These are phyloP conservation scores for Ceratorhiza oryzae-sativae DNA, from an alignment of 1,284 basidiomycete species.

Conservation along the genomic window DNA sequence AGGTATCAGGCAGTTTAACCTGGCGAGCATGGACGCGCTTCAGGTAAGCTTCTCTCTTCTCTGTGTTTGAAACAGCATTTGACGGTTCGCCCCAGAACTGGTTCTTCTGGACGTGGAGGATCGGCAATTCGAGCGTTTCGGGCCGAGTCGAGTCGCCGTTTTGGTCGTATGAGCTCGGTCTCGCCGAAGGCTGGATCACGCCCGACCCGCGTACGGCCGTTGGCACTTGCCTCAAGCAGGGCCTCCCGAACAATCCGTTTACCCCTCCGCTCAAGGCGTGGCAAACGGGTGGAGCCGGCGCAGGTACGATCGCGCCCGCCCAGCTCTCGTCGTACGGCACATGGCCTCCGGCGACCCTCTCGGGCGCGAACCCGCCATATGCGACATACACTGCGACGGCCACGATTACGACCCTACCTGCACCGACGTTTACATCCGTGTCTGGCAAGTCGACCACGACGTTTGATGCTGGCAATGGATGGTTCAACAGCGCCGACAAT, in stretches of 20 bases:
- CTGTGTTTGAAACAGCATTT: conserved; percentile 50
- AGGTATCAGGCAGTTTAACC: conserved; percentile 63
- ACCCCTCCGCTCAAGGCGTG: conserved; percentile 67
- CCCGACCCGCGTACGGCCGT: conserved; percentile 71
- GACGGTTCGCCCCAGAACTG: conserved; percentile 66
- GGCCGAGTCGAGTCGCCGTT: conserved; percentile 70
- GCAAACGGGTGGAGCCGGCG: conserved; percentile 80
- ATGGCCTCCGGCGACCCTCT: conserved; percentile 67
- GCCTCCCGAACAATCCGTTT: conserved; percentile 59
- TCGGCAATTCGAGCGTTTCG: conserved; percentile 69
- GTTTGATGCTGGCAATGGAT: conserved; percentile 66
- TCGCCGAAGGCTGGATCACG: conserved; percentile 81
- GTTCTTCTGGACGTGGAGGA: conserved; percentile 72
- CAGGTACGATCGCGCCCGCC: conserved; percentile 63
- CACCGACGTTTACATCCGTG: conserved; percentile 47
- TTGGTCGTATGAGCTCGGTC: conserved; percentile 85
- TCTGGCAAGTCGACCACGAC: conserved; percentile 52
- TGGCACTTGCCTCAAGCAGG: conserved; percentile 69
- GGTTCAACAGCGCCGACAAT: conserved; percentile 54
- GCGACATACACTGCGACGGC: conserved; percentile 60
- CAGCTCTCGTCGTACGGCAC: conserved; percentile 57
- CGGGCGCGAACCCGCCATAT: conserved; percentile 47
- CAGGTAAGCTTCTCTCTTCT: conserved; percentile 48
- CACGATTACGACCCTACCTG: conserved; percentile 45
- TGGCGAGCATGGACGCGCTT: conserved; percentile 57